Conservation (phyloP, 129 eudicot species). For the Logfia minima region DNA sequence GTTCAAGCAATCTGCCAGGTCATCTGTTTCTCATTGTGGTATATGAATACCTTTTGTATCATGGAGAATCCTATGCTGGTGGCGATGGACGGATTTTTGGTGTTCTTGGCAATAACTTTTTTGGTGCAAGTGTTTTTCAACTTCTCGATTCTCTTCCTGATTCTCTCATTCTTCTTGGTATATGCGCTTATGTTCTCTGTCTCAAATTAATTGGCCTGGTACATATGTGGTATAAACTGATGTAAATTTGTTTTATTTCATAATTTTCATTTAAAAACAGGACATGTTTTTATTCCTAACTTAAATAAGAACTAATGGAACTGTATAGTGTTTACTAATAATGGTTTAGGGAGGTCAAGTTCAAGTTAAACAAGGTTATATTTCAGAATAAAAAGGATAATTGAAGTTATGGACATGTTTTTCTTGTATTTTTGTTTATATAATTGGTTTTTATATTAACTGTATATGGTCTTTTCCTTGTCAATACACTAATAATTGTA, state of each 20-base stretch:
- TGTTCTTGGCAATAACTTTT: slow-evolving; percentile 77
- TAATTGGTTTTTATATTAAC: background rate
- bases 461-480: background rate
- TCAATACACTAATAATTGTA: background rate
- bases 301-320: too few relatives aligned
- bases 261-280: too few relatives aligned
- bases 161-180: slow-evolving; percentile 74
- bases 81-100: slow-evolving; percentile 69
- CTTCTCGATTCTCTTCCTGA: slow-evolving; percentile 69
- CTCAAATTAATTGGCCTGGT: background rate
- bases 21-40: slow-evolving; percentile 65
- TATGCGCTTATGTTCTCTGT: background rate
- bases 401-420: too few relatives aligned
- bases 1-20: slow-evolving; percentile 57
- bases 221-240: background rate
- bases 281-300: too few relatives aligned
- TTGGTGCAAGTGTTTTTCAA: slow-evolving; percentile 73
- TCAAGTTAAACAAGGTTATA: too few relatives aligned
- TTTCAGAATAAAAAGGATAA: too few relatives aligned
- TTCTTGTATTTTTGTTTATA: background rate
- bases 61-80: slow-evolving; percentile 60
- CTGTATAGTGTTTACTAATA: too few relatives aligned
- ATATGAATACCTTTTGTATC: slow-evolving; percentile 59
- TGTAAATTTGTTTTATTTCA: too few relatives aligned
- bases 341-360: too few relatives aligned